Conservation (phyloP, 371 early-diverging fungal species). For the Mucor lusitanicus region DNA sequence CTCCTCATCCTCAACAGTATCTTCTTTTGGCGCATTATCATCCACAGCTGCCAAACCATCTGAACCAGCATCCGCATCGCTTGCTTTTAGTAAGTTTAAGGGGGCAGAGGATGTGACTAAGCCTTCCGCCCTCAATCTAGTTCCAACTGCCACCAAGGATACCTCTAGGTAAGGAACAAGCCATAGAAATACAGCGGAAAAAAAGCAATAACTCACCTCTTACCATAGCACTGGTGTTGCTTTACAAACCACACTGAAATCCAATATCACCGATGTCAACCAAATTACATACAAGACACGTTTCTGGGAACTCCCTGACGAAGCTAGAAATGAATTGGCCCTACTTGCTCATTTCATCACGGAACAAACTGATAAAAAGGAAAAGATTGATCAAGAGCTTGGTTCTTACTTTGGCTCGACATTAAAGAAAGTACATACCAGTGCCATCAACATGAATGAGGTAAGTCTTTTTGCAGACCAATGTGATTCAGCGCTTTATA, state of each 20-base stretch:
- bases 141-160: background rate
- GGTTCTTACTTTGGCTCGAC: slow-evolving; percentile 15
- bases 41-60: background rate
- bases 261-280: slow-evolving; percentile 7
- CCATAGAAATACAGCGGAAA: background rate
- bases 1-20: background rate
- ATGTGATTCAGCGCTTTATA: no score
- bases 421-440: slow-evolving; percentile 3
- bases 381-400: slow-evolving; percentile 10
- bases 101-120: background rate
- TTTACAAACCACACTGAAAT: slow-evolving; percentile 12
- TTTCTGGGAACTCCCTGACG: slow-evolving; percentile 26
- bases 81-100: slow-evolving; percentile 14
- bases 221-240: background rate
- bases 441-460: background rate
- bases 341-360: slow-evolving; percentile 19
- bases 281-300: slow-evolving; percentile 23
- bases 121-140: slow-evolving; percentile 1
- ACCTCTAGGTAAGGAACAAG: slow-evolving; percentile 5
- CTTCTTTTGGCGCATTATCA: no score
- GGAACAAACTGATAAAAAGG: slow-evolving; percentile 18
- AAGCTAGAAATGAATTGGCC: slow-evolving; percentile 20
- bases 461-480: slow-evolving; percentile 19
- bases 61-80: slow-evolving; percentile 4
- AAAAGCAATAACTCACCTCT: background rate